Percentiles rank a stretch among this genome's conserved stretches.
Conservation (phyloP, 352 stramenopile species). For the Globisporangium takayamanum region DNA sequence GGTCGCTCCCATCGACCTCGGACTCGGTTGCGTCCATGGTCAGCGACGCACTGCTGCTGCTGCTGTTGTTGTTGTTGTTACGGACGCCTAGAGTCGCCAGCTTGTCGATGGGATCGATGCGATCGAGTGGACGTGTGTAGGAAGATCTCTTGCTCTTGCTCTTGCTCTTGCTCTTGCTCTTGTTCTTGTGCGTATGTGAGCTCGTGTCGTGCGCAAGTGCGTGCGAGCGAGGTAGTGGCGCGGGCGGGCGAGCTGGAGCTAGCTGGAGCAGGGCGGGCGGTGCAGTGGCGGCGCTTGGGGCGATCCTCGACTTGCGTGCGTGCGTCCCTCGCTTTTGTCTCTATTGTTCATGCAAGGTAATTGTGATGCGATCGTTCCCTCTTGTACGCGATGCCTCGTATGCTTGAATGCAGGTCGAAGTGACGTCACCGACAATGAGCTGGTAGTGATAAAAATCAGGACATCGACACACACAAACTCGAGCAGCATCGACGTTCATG, state of each 20-base stretch:
- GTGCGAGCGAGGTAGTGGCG: not conserved
- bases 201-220: not conserved
- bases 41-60: not conserved
- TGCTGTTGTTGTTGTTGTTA: not conserved
- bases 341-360: no score
- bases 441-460: no score
- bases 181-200: not conserved
- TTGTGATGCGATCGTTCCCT: no score
- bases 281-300: not conserved
- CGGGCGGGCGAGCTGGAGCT: no score
- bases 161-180: not conserved
- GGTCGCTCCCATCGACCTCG: conserved; percentile 52
- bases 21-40: conserved; percentile 50
- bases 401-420: no score
- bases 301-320: not conserved
- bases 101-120: not conserved
- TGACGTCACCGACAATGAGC: no score
- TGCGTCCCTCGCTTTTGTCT: no score
- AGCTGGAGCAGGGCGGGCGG: no score
- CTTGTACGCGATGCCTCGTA: no score
- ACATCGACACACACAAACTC: no score
- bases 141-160: not conserved
- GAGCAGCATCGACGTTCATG: not conserved
- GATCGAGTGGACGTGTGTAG: not conserved
- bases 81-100: no score